Base-by-base conservation (phyloP, 805 yeast genomes). In the Diddensiella santjacobensis region DNA sequence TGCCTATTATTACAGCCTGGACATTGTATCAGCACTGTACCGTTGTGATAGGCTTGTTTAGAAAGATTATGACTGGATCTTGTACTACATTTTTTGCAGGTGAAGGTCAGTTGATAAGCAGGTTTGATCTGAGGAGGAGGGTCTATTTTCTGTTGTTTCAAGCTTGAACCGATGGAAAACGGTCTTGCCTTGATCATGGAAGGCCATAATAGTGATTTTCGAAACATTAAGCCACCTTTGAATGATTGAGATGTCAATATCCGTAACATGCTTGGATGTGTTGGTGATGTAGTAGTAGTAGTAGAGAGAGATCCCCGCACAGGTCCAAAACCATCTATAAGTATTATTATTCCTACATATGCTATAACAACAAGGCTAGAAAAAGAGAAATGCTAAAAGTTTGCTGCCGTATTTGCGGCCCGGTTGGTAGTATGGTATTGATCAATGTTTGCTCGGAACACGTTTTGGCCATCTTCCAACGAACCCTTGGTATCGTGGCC, bases 1-100 rank as follows among this genome's bases (percentile, higher is more conserved):
- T 91, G 98, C 55, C 96, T 78, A 60, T 79, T 83, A 55, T 83
- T 75, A 65, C 98, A 91, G 13, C 89, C 86, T 0, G 98, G 98
- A 63, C 98, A 91, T 60, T 87, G 88, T 20, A 91, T 84, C 44
- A 88, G 69, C 2, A 91, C 96, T 0, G 96, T 83, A 1, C 98
- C 98, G 6, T 73, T 70, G 11, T 83, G 79, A 63, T 91, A 91
- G 0, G 96, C 90, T 67, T 91, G 98, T 57, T 90, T 90, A 3
- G 96, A 84, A 61, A 91, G 84, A n/a, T 83, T 76, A 61, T 91
- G 98, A 3, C 89, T 80, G 0, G 96, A 88, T 48, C 97, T 71
- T 2, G 84, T 78, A 40, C 79, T 75, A 67, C 98, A 91, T 55
- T 80, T 79, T 63, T 89, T 91, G 68, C 98, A 91, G 0, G 96